Base-by-base conservation (phyloP, 2,329 filamentous ascomycete species). In the Cyanodermella asteris region DNA sequence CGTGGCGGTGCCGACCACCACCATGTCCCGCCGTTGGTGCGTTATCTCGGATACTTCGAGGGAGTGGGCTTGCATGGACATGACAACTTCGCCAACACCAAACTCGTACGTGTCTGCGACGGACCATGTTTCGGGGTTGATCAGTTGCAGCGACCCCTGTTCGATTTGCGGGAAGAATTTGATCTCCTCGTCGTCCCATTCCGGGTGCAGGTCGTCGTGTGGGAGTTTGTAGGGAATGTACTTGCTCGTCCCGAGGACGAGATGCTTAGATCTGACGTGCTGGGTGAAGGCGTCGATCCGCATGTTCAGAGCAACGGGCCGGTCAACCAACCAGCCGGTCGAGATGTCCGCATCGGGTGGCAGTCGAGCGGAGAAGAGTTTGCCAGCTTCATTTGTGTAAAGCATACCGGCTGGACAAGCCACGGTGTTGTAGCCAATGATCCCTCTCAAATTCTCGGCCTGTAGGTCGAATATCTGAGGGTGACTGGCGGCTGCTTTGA, bases 1-100 rank as follows among this genome's bases (percentile, higher is more conserved):
- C 14, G 87, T 63, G 2, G 80, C 73, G 0, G 84, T 91, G 9
- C 84, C 87, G 2, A 93, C 72, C 0, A 72, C 69, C 25, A 97
- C 62, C 23, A 94, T 61, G 40, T 76, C 72, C 38, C 70, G 74
- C 10, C 80, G 70, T 43, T 91, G 76, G 42, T 87, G 78, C 0
- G 81, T 93, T 17, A 72, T 69, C 48, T 97, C 87, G 0, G 82
- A 93, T 6, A 91, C 61, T 46, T 94, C 87, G 9, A 97, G 64
- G 27, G 75, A 73, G 19, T 94, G 60, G 4, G 74, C 72, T 44
- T 84, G 72, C 39, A 94, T 65, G 32, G 74, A 78, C 43, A 87
- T 72, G 9, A 91, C 59, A 8, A 69, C 64, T 49, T 93, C 84
- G 32, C 62, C 71, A 0, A 65, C 53, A 27, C 82, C 76, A 35